Evolutionary conservation across 2,329 filamentous ascomycete genomes (phyloP), one percentile per base, ranked within the genome.

Genomic region (Kalaharituber pfeilii): DNA sequence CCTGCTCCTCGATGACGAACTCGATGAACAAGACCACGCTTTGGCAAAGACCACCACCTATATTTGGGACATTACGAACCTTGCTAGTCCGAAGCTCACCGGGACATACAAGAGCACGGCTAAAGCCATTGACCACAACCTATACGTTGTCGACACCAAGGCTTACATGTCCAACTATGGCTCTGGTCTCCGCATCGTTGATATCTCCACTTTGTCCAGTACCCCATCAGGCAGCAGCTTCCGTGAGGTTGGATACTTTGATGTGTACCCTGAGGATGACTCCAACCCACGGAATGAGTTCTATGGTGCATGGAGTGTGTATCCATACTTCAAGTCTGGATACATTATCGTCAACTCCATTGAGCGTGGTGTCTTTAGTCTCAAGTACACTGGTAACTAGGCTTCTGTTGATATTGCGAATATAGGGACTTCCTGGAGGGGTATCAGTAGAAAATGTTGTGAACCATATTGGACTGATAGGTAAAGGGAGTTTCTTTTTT

Each of bases 1-100:
- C 61, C 69, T 77, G 3, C 67, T 76, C 13, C 62, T 75, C 4
- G 74, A 77, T 58, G 74, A 77, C 58, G 75, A 77, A 62, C 68
- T 73, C 9, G 75, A 78, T 54, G 75, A 78, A 66, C 54, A 60
- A 2, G 63, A 71, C 5, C 63, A 63, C 2, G 65, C 66, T 0
- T 71, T 69, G 45, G 69, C 70, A 1, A 70, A 65, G 56, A 72
- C 74, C 3, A 70, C 72, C 2, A 75, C 73, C 0, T 57, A 53
- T 49, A 59, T 52, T 11, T 57, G 52, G 53, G 44, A 57, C 36
- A 57, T 59, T 47, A 20, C 39, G 1, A 52, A 58, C 22, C 27
- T 61, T 2, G 29, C 66, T 20, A 61, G 60, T 1, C 70, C 70
- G 1, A 64, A 67, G 54, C 67, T 69, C 56, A 70, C 69, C 9